Conservation (phyloP, 179 eudicot genomes). For the Spinacia oleracea region DNA sequence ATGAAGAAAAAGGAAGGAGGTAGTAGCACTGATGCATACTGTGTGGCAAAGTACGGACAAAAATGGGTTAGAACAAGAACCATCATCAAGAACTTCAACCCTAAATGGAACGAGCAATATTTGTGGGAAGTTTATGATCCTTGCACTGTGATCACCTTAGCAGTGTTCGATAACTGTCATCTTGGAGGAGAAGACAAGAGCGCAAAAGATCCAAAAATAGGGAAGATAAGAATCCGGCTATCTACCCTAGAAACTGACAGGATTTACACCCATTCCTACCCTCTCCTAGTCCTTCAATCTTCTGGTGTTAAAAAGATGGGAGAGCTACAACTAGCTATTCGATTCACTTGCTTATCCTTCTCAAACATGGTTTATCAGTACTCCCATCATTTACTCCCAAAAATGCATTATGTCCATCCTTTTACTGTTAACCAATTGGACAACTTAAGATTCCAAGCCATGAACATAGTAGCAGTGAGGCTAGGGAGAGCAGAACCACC, state of each 20-base stretch:
- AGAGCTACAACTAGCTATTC: slow-evolving; percentile 42
- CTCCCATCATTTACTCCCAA: slow-evolving; percentile 41
- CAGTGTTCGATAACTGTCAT: slow-evolving; percentile 47
- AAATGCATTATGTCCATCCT: slow-evolving; percentile 51
- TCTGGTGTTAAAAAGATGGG: slow-evolving; percentile 51
- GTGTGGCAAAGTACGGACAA: slow-evolving; percentile 81
- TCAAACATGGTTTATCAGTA: slow-evolving; percentile 42
- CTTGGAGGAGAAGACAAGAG: slow-evolving; percentile 31
- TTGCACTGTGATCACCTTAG: slow-evolving; percentile 43
- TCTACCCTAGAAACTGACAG: slow-evolving; percentile 44
- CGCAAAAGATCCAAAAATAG: slow-evolving; percentile 41
- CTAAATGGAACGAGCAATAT: slow-evolving; percentile 74
- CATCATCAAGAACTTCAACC: slow-evolving; percentile 56
- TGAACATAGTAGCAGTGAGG: slow-evolving; percentile 37
- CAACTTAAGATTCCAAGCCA: slow-evolving; percentile 46
- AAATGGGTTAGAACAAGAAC: slow-evolving; percentile 93
- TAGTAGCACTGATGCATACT: slow-evolving; percentile 68
- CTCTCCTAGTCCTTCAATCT: slow-evolving; percentile 45
- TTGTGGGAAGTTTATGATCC: slow-evolving; percentile 56
- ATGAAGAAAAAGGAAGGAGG: slow-evolving; percentile 67
- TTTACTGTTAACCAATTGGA: slow-evolving; percentile 46
- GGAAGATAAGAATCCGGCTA: slow-evolving; percentile 44
- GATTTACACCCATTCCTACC: slow-evolving; percentile 47
- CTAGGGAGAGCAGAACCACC: slow-evolving; percentile 43
- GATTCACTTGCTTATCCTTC: slow-evolving; percentile 46